phyloP scores from a whole-genome alignment of 1,139 yeast genomes.

The Candida labiduridarum region DNA sequence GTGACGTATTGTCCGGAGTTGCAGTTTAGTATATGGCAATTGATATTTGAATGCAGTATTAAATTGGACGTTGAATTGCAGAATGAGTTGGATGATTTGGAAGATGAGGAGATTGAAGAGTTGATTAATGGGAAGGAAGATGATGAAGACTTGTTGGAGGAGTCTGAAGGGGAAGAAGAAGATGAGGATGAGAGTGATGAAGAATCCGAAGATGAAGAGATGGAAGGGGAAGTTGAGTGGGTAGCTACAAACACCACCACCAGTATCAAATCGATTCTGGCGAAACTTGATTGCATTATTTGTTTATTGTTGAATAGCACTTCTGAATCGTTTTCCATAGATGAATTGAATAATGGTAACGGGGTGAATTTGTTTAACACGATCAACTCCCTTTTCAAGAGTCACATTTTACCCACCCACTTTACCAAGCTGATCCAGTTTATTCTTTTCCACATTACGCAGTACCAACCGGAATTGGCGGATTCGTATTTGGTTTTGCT shows the following conservation, averaged over 20 bases:
- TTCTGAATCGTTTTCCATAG: constrained; percentile 49
- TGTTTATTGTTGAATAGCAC: constrained; percentile 56
- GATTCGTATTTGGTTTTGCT: constrained; percentile 84
- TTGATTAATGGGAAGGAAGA: constrained; percentile 58
- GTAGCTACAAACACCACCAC: constrained; percentile 42
- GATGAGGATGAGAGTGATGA: constrained; percentile 19
- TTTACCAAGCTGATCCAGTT: constrained; percentile 90
- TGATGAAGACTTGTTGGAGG: constrained; percentile 29
- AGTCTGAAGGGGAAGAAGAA: constrained; percentile 36
- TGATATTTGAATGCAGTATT: constrained; percentile 76
- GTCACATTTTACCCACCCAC: constrained; percentile 88
- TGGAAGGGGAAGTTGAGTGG: constrained; percentile 20
- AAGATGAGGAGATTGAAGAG: constrained; percentile 74
- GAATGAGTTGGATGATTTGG: constrained; percentile 79
- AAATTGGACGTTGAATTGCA: constrained; percentile 93
- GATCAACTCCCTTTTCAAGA: constrained; percentile 72
- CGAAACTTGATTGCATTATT: constrained; percentile 72
- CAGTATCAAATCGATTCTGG: constrained; percentile 58
- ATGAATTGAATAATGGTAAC: constrained; percentile 57
- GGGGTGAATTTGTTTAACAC: constrained; percentile 79
- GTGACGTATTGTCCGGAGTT: constrained; percentile 75
- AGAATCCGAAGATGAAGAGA: constrained; percentile 24
- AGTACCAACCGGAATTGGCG: constrained; percentile 76
- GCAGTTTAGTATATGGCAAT: constrained; percentile 74
- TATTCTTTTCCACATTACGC: constrained; percentile 78